A percentile compares a stretch with the other conserved stretches of the same genome.
Evolutionary conservation across 1,284 basidiomycete genomes (phyloP).

Genomic region (Cutaneotrichosporon spelunceum): DNA sequence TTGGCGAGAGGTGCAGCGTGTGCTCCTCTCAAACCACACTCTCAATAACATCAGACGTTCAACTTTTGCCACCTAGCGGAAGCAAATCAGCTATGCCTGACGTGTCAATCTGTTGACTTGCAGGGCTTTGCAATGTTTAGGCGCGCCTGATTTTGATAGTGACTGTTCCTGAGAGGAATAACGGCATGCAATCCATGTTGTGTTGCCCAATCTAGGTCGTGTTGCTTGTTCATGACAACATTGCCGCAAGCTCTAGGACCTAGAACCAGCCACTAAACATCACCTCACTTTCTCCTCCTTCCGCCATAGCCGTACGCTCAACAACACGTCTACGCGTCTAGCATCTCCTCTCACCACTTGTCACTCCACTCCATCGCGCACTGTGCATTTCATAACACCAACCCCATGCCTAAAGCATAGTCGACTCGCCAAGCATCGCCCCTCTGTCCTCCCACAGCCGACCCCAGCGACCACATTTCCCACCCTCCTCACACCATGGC

Average conservation of each 20-base stretch:
- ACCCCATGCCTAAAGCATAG: not conserved
- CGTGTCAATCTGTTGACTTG: not conserved
- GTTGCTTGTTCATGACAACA: not conserved
- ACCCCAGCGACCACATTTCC: too few relatives aligned
- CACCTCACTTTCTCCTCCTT: not conserved
- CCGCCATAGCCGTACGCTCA: not conserved
- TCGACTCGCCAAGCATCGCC: not conserved
- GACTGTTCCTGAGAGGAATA: not conserved
- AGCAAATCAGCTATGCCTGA: not conserved
- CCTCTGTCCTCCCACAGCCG: not conserved
- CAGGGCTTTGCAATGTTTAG: not conserved
- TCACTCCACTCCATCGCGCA: not conserved
- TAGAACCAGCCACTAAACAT: not conserved
- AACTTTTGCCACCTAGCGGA: not conserved
- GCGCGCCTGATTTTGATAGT: conserved; percentile 20
- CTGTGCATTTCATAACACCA: not conserved
- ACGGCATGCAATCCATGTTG: not conserved
- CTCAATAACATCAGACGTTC: not conserved
- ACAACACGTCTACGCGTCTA: too few relatives aligned
- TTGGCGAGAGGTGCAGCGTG: not conserved
- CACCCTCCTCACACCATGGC: too few relatives aligned
- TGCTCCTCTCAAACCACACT: too few relatives aligned
- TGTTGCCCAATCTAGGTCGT: conserved; percentile 1
- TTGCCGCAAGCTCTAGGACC: not conserved
- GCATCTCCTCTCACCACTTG: conserved; percentile 1